These are phyloP conservation scores for Clausena lansium DNA, from an alignment of 345 rosid species.

Conservation along the genomic window DNA sequence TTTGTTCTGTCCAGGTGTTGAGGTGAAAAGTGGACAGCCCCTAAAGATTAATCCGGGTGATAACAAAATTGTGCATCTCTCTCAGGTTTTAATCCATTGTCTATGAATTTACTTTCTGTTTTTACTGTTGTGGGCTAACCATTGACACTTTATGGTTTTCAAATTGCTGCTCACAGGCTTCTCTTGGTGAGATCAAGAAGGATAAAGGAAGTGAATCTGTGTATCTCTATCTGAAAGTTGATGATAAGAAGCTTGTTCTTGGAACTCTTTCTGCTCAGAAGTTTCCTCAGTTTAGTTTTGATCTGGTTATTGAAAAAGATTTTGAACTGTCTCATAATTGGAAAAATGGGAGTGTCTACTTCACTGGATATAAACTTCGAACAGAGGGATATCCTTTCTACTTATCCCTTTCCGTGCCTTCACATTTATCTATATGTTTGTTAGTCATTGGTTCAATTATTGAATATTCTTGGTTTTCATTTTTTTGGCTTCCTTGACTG, in stretches of 20 bases:
- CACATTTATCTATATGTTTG: not conserved
- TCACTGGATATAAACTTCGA: constrained; percentile 55
- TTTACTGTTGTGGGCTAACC: not conserved
- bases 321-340: constrained; percentile 67
- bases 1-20: constrained; percentile 47
- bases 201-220: constrained; percentile 40
- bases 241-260: constrained; percentile 46
- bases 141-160: not conserved
- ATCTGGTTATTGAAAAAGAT: constrained; percentile 49
- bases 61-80: constrained; percentile 48
- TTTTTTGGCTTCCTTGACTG: constrained; percentile 30
- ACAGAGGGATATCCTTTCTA: constrained; percentile 49
- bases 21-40: constrained; percentile 48
- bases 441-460: not conserved
- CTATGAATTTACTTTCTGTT: not conserved
- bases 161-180: constrained; percentile 37
- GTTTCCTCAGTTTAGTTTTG: constrained; percentile 56
- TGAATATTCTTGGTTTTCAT: constrained; percentile 9
- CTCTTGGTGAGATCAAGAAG: constrained; percentile 59
- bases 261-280: constrained; percentile 65
- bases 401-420: not conserved
- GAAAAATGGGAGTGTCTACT: constrained; percentile 68
- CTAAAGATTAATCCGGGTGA: constrained; percentile 34
- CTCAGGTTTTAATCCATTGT: constrained; percentile 42
- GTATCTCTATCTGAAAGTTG: constrained; percentile 33